Percentiles rank a stretch among this genome's conserved stretches.
These are phyloP conservation scores for Candida pseudofarinosa DNA, from an alignment of 805 yeast genomes.

Conservation along the genomic window DNA sequence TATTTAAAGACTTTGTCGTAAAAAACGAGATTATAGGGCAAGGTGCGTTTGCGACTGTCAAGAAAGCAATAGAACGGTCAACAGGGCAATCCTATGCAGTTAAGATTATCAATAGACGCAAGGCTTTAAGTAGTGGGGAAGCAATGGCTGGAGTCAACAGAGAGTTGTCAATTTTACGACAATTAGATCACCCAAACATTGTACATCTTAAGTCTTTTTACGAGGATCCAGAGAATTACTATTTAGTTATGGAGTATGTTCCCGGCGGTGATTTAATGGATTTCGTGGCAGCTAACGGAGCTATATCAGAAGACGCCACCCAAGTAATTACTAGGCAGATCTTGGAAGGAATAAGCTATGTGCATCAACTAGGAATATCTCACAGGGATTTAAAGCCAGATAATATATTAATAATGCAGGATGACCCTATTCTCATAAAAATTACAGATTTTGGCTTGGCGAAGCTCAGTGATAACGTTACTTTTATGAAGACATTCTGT, in stretches of 20 bases:
- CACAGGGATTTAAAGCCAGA: slow-evolving; percentile 97
- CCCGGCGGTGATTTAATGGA: slow-evolving; percentile 98
- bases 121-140: slow-evolving; percentile 67
- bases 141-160: slow-evolving; percentile 74
- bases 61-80: slow-evolving; percentile 79
- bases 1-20: slow-evolving; percentile 67
- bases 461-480: slow-evolving; percentile 76
- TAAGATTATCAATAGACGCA: slow-evolving; percentile 80
- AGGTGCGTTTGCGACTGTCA: slow-evolving; percentile 97
- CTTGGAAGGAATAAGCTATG: slow-evolving; percentile 77
- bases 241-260: slow-evolving; percentile 91
- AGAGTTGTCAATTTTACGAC: slow-evolving; percentile 75
- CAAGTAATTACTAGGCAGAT: slow-evolving; percentile 84
- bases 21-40: slow-evolving; percentile 87
- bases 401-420: slow-evolving; percentile 83
- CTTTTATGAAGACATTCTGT: slow-evolving; percentile 92
- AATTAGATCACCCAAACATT: slow-evolving; percentile 79
- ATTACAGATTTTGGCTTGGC: slow-evolving; percentile 97
- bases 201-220: slow-evolving; percentile 79
- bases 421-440: slow-evolving; percentile 87
- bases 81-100: slow-evolving; percentile 89
- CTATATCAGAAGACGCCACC: slow-evolving; percentile 87
- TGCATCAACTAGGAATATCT: slow-evolving; percentile 86
- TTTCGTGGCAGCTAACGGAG: slow-evolving; percentile 87
- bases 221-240: slow-evolving; percentile 77